Base-by-base conservation (phyloP, 2,329 filamentous ascomycete species). In the Fusarium musae region DNA sequence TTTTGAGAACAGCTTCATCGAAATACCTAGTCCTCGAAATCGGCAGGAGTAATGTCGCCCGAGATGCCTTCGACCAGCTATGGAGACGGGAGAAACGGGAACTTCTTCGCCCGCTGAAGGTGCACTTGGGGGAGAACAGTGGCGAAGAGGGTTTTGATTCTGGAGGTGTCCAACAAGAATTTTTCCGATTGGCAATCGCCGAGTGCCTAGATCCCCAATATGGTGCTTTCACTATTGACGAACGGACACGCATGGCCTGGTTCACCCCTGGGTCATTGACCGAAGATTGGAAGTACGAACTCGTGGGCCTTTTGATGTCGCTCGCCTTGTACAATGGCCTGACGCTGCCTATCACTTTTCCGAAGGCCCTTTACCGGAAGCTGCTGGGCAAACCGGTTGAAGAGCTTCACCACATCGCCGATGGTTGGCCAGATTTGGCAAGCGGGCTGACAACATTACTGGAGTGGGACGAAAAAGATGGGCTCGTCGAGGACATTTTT, bases 161-260 rank as follows among this genome's bases (percentile, higher is more conserved):
- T 54, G 96, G 96, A 47, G 96, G 96, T 71, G 95, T 99, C 2
- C 96, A 98, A 77, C 95, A 97, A 80, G 96, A 99, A 73, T 98
- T 97, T 80, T 98, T 99, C 83, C 91, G 94, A 21, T 83, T 98
- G 34, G 91, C 93, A 23, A 91, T 98, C 75, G 90, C 90, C 2
- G 92, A 97, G 78, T 93, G 93, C 7, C 87, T 98, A 50, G 87
- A 94, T 75, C 92, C 94, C 9, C 88, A 91, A 47, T 94, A 93
- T 77, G 95, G 93, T 3, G 90, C 93, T 60, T 98, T 98, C 80
- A 92, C 91, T 0, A 88, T 94, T 37, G 95, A 98, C 75, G 83
- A 89, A 2, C 85, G 90, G 61, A 96, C 93, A 2, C 90, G 90
- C 37, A 93, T 96, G 87, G 91, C 92, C 16, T 99, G 95, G 93